Base-by-base conservation (phyloP, 331 rosid genomes). In the Malus hybrid region DNA sequence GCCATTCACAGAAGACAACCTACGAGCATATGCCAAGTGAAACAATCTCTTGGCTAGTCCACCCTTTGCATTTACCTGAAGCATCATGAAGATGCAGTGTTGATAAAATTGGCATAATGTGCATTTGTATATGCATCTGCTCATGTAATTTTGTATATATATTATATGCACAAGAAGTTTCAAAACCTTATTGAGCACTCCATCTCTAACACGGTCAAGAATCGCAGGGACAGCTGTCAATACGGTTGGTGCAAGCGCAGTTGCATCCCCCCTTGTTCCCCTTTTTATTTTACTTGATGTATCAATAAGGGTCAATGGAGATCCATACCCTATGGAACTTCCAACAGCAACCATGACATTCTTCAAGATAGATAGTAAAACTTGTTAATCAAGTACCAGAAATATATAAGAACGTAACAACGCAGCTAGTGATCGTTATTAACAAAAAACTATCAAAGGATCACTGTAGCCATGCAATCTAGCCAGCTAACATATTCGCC, bases 191-290 rank as follows among this genome's bases (percentile, higher is more conserved):
- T 89, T 95, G 72, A 86, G 82, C 75, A 95, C 98, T 69, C 98
- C 99, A 46, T 90, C 97, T 16, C 99, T 89, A 82, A 92, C 96
- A 79, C 98, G 99, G 80, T 95, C 99, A 74, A 95, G 93, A 84
- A 95, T 92, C 52, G 98, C 97, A 70, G 99, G 99, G 57, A 92
- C 98, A 79, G 98, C 90, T 66, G 93, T 88, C 96, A 95, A 81
- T 79, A 95, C 77, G 19, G 98, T 92, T 85, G 98, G 99, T 77
- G 22, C 64, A 76, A 95, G 86, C 50, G 61, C 82, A 46, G 93
- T 75, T 75, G 97, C 89, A 79, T 95, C 99, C 48, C 99, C 99
- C 79, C 71, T 79, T 74, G 93, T 92, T 77, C 99, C 99, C 70
- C 68, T 88, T 75, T 90, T 95, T 67, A 95, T 85, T 86, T 95